A percentile compares a stretch with the other conserved stretches of the same genome.
Evolutionary conservation across 2,329 filamentous ascomycete genomes (phyloP).

Genomic region (Alternaria sp.): DNA sequence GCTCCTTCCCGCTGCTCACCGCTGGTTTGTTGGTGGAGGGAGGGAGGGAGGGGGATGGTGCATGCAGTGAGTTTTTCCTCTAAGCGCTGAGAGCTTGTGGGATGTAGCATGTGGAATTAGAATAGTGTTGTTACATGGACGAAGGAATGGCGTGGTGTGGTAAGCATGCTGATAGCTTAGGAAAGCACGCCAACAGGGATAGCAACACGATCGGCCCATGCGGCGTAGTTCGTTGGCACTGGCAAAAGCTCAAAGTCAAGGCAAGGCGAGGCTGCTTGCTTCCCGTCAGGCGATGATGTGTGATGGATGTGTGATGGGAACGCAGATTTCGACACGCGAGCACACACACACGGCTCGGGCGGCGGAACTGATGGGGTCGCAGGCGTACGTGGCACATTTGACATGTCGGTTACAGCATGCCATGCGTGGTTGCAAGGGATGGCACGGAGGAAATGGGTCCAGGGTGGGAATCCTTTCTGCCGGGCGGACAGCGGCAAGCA

Average conservation of each 20-base stretch:
- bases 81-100: background rate
- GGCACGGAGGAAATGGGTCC: slow-evolving; percentile 17
- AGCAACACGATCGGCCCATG: background rate
- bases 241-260: background rate
- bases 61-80: background rate
- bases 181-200: background rate
- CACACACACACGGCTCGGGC: slow-evolving; percentile 1
- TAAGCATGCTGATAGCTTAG: background rate
- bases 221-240: background rate
- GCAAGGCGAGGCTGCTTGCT: background rate
- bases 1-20: background rate
- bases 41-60: background rate
- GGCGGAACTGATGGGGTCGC: slow-evolving; percentile 5
- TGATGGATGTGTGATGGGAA: background rate
- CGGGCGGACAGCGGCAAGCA: background rate
- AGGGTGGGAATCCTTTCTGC: slow-evolving; percentile 8
- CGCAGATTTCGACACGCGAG: background rate
- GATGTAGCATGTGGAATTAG: background rate
- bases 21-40: slow-evolving; percentile 1
- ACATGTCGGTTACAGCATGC: slow-evolving; percentile 1
- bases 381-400: slow-evolving; percentile 9
- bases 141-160: background rate
- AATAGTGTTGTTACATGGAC: background rate
- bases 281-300: background rate
- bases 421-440: slow-evolving; percentile 3